phyloP scores from a whole-genome alignment of 148 eudicot genomes.

The Rheum nobile region DNA sequence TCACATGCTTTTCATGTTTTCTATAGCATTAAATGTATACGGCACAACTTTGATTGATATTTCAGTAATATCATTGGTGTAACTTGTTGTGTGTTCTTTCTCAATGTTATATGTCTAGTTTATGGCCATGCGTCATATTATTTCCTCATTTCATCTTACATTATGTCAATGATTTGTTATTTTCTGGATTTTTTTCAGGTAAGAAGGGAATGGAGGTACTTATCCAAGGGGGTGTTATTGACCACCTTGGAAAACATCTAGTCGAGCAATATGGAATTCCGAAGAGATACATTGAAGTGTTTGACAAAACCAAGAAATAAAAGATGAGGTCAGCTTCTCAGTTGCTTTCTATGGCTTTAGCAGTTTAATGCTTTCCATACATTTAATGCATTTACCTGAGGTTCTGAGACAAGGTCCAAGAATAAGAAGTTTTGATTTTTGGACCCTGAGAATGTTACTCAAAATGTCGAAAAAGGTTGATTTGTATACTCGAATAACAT shows the following conservation, averaged over 20 bases:
- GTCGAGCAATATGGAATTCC: slow-evolving; percentile 87
- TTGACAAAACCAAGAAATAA: slow-evolving; percentile 69
- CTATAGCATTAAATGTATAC: background rate
- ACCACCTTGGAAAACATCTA: slow-evolving; percentile 82
- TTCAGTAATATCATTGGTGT: background rate
- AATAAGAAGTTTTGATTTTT: background rate
- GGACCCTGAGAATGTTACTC: background rate
- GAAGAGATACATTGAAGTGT: slow-evolving; percentile 84
- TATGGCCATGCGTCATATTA: background rate
- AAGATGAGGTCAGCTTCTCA: background rate
- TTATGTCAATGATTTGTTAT: background rate
- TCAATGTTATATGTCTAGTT: background rate
- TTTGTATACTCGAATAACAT: background rate
- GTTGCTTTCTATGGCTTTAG: background rate
- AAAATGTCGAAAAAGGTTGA: background rate
- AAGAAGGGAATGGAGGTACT: slow-evolving; percentile 93
- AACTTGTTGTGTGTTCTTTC: background rate
- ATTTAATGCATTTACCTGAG: background rate
- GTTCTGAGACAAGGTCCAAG: background rate
- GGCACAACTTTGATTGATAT: background rate
- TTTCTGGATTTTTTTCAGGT: slow-evolving; percentile 33
- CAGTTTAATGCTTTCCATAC: background rate
- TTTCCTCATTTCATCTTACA: background rate
- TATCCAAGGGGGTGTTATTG: slow-evolving; percentile 92
- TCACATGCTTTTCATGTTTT: background rate